Conservation (phyloP, 1,284 basidiomycete genomes). For the Takashimella koratensis region DNA sequence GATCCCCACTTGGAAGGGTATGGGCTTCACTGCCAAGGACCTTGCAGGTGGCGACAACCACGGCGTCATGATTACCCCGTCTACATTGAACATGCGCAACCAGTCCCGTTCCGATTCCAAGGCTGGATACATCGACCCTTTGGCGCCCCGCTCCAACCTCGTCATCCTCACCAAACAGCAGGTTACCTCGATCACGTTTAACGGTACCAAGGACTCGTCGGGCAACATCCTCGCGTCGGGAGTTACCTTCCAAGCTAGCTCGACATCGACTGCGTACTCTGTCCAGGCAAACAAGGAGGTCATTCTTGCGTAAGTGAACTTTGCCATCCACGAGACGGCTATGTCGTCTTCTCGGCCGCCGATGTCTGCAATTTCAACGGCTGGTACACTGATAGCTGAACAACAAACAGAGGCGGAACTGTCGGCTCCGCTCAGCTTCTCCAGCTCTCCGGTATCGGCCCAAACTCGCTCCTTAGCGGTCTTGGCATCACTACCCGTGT, state of each 20-base stretch:
- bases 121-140: conserved; percentile 65
- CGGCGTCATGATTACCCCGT: conserved; percentile 55
- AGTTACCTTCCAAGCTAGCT: conserved; percentile 55
- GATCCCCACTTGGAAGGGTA: conserved; percentile 52
- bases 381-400: background rate
- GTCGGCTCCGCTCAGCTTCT: conserved; percentile 65
- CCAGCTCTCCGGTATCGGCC: conserved; percentile 68
- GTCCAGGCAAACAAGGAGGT: conserved; percentile 55
- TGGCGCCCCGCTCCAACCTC: conserved; percentile 60
- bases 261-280: conserved; percentile 46
- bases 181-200: conserved; percentile 65
- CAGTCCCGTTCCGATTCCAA: conserved; percentile 65
- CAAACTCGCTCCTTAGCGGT: conserved; percentile 55
- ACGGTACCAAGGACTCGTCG: conserved; percentile 49
- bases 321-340: background rate
- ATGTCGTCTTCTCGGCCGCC: background rate
- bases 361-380: too few relatives aligned
- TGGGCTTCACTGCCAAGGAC: conserved; percentile 54
- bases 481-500: conserved; percentile 54
- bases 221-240: conserved; percentile 57
- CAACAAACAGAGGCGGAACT: conserved; percentile 55
- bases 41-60: conserved; percentile 29
- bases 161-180: conserved; percentile 57
- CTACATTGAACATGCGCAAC: conserved; percentile 61
- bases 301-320: conserved; percentile 45